Conservation (phyloP, 75 land plant species). For the Adiantum capillusveneris region DNA sequence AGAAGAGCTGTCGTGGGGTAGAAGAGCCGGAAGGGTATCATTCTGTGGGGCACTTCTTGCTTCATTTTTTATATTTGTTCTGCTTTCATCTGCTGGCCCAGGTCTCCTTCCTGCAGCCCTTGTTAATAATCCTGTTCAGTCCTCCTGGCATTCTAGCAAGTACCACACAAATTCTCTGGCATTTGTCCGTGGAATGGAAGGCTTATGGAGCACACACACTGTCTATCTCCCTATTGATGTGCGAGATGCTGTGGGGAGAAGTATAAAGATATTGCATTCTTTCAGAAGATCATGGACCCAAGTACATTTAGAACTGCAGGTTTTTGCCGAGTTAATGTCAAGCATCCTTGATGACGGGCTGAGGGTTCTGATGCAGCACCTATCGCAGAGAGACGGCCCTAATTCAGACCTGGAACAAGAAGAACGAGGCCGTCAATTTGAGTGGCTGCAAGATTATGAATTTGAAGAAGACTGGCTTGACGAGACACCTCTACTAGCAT, state of each 20-base stretch:
- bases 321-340: background rate
- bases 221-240: background rate
- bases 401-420: background rate
- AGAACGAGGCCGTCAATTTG: background rate
- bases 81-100: background rate
- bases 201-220: background rate
- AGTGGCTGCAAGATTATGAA: background rate
- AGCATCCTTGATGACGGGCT: background rate
- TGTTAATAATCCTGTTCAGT: background rate
- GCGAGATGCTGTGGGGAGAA: background rate
- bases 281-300: background rate
- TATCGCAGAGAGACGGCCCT: too few relatives aligned
- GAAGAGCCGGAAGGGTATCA: background rate
- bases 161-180: background rate
- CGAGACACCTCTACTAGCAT: background rate
- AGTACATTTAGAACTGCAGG: background rate
- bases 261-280: background rate
- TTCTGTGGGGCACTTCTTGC: background rate
- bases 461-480: background rate
- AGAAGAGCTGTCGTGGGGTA: background rate
- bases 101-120: conserved; percentile 2
- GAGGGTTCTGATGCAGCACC: background rate
- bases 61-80: background rate
- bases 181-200: background rate
- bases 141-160: conserved; percentile 1